Evolutionary conservation across 2,329 filamentous ascomycete species (phyloP).

Genomic region (Mycosphaerella sp.): DNA sequence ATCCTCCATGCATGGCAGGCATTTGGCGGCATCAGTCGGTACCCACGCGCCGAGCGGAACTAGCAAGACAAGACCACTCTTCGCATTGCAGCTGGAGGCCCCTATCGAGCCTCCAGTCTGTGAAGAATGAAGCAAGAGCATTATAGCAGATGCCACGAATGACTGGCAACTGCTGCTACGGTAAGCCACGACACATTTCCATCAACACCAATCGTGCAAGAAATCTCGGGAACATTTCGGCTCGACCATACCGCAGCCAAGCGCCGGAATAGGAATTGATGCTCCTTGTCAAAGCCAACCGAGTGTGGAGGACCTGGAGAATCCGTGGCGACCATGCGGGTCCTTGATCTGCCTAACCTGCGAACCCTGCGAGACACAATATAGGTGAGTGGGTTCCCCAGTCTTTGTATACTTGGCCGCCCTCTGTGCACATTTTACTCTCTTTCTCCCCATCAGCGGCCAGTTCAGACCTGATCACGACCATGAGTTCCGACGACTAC

Average conservation of each 20-base stretch:
- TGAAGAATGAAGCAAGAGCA: neutral
- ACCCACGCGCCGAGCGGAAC: neutral
- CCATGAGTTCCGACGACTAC: slow-evolving; percentile 28
- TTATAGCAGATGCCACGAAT: neutral
- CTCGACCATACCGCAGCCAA: slow-evolving; percentile 10
- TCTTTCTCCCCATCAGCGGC: neutral
- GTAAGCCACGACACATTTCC: neutral
- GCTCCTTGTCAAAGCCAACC: slow-evolving; percentile 13
- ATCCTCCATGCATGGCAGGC: slow-evolving; percentile 3
- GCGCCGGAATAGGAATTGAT: slow-evolving; percentile 9
- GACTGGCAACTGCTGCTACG: neutral
- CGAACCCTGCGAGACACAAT: slow-evolving; percentile 10
- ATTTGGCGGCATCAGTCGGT: slow-evolving; percentile 7
- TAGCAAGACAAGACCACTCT: neutral
- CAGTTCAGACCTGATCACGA: slow-evolving; percentile 23
- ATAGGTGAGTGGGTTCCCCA: slow-evolving; percentile 3
- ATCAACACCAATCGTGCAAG: neutral
- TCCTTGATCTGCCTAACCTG: neutral
- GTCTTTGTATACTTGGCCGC: neutral
- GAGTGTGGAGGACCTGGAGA: slow-evolving; percentile 18
- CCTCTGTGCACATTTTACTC: neutral
- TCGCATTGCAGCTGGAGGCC: neutral
- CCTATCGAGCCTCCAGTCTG: neutral
- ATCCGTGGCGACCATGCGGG: slow-evolving; percentile 9
- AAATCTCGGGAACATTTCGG: slow-evolving; percentile 10